Percentiles rank a stretch among this genome's conserved stretches.
Conservation (phyloP, 2,329 filamentous ascomycete genomes). For the Fusarium sp. region DNA sequence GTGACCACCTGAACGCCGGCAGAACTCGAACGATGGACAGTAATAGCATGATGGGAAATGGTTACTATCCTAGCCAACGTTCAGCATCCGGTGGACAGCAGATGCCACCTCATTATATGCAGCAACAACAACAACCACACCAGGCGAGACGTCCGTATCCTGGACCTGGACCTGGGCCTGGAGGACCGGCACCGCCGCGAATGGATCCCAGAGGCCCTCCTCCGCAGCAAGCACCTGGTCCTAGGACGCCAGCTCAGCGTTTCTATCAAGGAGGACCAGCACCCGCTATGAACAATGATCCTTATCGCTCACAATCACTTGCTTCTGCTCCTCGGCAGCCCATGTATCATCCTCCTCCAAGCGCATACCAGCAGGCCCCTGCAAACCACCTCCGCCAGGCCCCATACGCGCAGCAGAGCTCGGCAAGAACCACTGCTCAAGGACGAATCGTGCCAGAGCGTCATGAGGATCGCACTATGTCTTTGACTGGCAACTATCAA, state of each 20-base stretch:
- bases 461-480: conserved; percentile 94
- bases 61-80: conserved; percentile 66
- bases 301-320: conserved; percentile 93
- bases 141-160: conserved; percentile 60
- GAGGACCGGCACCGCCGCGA: conserved; percentile 68
- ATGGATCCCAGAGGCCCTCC: conserved; percentile 70
- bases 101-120: conserved; percentile 60
- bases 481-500: conserved; percentile 81
- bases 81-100: conserved; percentile 63
- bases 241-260: conserved; percentile 64
- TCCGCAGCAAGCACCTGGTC: conserved; percentile 56
- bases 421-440: conserved; percentile 87
- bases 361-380: conserved; percentile 71
- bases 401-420: conserved; percentile 72
- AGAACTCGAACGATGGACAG: conserved; percentile 51
- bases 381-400: conserved; percentile 83
- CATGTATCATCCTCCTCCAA: conserved; percentile 74
- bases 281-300: conserved; percentile 82
- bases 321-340: conserved; percentile 80
- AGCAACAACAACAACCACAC: conserved; percentile 60
- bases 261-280: conserved; percentile 69
- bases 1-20: conserved; percentile 50
- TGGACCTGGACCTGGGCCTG: conserved; percentile 56
- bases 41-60: conserved; percentile 58
- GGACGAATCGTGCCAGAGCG: conserved; percentile 92